Base-by-base conservation (phyloP, 1,284 basidiomycete genomes). In the Cutaneotrichosporon cutaneum region DNA sequence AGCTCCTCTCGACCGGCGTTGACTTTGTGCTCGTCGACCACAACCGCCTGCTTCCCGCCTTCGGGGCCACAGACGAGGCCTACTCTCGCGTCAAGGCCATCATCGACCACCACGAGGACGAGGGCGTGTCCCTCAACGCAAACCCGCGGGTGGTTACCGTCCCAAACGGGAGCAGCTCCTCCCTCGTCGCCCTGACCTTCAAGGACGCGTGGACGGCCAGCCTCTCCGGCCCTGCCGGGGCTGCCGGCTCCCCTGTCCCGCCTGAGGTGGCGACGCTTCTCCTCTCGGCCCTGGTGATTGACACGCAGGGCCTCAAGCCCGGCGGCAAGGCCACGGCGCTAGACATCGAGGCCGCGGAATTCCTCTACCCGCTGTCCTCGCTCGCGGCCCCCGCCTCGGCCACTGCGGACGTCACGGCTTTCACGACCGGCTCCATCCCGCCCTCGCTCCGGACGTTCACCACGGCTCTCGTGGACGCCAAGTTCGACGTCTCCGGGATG, bases 81-180 rank as follows among this genome's bases (percentile, higher is more conserved):
- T 58, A 36, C 24, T 2, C 9, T 16, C 52, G 61, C 6, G 92
- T 98, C 5, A 82, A 86, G 1, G 87, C 89, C 2, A 82, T 98
- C 56, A 81, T 99, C n/a, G 95, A 99, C 76, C 95, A 99, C 75
- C 94, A 99, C 76, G 87, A 85, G 47, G 94, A 98, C 78, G 92
- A 92, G 70, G 83, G 84, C 0, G 80, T 83, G 3, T 86, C 95
- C 74, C 73, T 73, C 6, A 60, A 70, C 36, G 90, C 92, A 0
- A 75, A 82, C 11, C 87, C 89, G 3, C 85, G 93, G 21, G 78
- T 86, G 56, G 83, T 96, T 60, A 76, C 79, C 47, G 70, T 75
- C 4, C 78, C 78, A 4, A 85, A 86, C 0, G 94, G 94, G 3
- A 92, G 89, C 65, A 90, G 89, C 70, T 79, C 90, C 0, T 92